Evolutionary conservation across 305 asterid genomes (phyloP), one percentile per base, ranked within the genome.

Genomic region (Rubia balearica): DNA sequence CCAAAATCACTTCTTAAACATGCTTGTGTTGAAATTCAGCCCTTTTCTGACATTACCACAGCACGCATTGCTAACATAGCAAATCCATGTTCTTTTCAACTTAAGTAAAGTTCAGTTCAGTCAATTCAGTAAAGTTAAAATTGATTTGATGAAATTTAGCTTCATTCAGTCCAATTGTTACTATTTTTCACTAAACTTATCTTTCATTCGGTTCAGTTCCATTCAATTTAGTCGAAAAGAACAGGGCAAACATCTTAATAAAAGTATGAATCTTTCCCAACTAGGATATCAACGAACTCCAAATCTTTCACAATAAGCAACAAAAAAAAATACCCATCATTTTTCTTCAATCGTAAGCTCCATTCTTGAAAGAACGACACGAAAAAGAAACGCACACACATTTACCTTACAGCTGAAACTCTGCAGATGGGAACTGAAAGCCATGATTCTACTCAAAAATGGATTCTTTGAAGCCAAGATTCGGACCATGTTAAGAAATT

Each of bases 351-450:
- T 11, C 41, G 19, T 16, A 74, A 22, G 68, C 53, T 45, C 19
- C 46, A 62, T 7, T 62, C 67, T 38, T 36, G 10, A 33, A 64
- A 64, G 12, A 36, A 73, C 63, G 8, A 36, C 45, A 36, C 48
- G 24, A 24, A 17, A 10, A 22, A 11, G 1, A 0, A 1, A 2
- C 0, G 12, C 6, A 49, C 7, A 49, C 21, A 49, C 27, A 22
- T 36, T 21, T 74, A 86, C 91, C 91, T 84, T 85, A 74, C 71
- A 70, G 72, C 64, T 74, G 78, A 79, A 71, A 75, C 72, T 72
- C 63, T 80, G 88, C 73, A 89, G 76, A 76, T 79, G 75, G 64
- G 88, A 83, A 70, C 83, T 65, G 63, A 82, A 77, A 38, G 87
- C 81, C 49, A 78, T 53, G 13, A 88, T 41, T 66, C 77, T 86